These are phyloP conservation scores for Clonostachys chloroleuca DNA, from an alignment of 2,329 filamentous ascomycete species.

Conservation along the genomic window DNA sequence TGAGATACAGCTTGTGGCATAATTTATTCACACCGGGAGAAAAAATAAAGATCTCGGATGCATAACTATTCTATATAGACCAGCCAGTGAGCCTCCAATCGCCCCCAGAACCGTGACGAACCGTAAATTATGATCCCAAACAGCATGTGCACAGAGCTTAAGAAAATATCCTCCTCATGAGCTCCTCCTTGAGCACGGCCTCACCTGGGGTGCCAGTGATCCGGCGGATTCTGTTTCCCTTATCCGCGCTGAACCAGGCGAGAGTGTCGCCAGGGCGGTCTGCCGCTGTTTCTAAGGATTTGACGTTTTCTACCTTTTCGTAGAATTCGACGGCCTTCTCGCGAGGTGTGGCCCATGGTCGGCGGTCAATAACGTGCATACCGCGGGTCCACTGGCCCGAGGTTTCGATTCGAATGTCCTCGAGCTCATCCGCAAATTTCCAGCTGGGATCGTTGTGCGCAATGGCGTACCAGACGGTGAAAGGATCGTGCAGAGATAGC, in stretches of 20 bases:
- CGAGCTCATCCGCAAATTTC: conserved; percentile 51
- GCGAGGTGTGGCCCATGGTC: conserved; percentile 51
- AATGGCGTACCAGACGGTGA: conserved; percentile 76
- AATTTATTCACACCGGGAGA: no score
- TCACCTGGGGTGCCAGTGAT: conserved; percentile 67
- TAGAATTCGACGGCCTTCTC: conserved; percentile 32
- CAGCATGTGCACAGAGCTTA: not conserved
- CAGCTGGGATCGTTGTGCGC: conserved; percentile 54
- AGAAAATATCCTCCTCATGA: conserved; percentile 47
- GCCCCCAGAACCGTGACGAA: no score
- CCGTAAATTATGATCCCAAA: no score
- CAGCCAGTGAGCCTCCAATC: no score
- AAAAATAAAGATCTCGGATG: no score
- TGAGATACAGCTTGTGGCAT: no score
- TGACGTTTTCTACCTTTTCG: conserved; percentile 39
- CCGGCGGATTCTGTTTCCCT: conserved; percentile 77
- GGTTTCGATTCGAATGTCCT: conserved; percentile 89
- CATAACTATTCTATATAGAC: no score
- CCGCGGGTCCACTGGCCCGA: conserved; percentile 91
- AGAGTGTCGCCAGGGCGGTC: conserved; percentile 65
- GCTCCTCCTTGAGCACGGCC: conserved; percentile 58
- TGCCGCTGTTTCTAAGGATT: conserved; percentile 31
- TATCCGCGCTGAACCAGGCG: conserved; percentile 69
- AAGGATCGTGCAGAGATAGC: conserved; percentile 70
- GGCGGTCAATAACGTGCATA: conserved; percentile 80